Evolutionary conservation across 257 asterid genomes (phyloP).

Genomic region (Nicotiana sylvestris): DNA sequence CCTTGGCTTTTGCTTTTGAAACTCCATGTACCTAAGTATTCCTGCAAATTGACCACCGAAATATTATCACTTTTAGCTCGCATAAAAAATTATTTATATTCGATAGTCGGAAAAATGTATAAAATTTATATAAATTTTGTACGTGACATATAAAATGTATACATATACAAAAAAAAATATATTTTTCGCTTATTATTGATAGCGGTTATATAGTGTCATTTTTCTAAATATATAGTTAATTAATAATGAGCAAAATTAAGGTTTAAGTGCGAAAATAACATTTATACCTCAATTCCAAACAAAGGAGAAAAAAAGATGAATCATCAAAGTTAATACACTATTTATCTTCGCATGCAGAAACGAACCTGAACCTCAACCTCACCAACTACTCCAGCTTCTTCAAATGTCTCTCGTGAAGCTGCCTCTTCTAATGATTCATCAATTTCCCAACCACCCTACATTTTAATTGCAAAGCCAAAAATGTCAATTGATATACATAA

Average conservation of each 20-base stretch:
- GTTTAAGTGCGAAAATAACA: neutral
- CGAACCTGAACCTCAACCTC: conserved; percentile 44
- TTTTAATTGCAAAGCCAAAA: conserved; percentile 1
- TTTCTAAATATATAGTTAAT: neutral
- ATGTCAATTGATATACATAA: neutral
- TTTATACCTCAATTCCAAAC: neutral
- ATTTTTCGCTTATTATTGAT: too few species aligned
- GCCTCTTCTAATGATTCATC: conserved; percentile 85
- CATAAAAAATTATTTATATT: too few species aligned
- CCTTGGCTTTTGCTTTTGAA: conserved; percentile 96
- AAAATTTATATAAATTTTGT: too few species aligned
- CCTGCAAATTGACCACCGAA: conserved; percentile 30
- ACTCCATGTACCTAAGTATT: conserved; percentile 71
- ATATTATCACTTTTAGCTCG: too few species aligned
- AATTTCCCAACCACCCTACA: conserved; percentile 92
- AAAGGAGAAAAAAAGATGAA: neutral
- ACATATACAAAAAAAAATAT: too few species aligned
- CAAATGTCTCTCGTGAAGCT: conserved; percentile 76
- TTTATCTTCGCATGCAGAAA: neutral
- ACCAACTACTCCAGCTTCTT: conserved; percentile 90
- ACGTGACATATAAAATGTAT: too few species aligned
- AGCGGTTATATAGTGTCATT: too few species aligned
- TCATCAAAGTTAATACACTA: neutral
- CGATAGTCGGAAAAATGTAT: too few species aligned
- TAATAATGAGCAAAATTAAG: neutral